These are phyloP conservation scores for thale cress (Arabidopsis thaliana) DNA, from an alignment of 345 rosid genomes.

Conservation along the genomic window DNA sequence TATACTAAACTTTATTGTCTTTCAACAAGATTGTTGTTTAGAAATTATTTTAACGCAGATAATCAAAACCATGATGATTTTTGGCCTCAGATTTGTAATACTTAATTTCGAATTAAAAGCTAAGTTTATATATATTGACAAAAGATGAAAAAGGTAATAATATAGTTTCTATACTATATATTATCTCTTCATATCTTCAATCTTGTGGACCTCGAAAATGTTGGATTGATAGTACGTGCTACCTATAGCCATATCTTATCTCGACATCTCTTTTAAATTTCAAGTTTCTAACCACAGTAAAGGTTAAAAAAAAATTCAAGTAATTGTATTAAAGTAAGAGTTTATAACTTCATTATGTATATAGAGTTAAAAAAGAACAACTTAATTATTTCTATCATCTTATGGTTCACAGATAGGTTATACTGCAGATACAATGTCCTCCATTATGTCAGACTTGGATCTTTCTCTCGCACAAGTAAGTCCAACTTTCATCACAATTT, in stretches of 20 bases:
- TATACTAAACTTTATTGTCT: too few species aligned
- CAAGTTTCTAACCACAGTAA: neutral
- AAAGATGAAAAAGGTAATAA: too few species aligned
- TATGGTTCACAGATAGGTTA: slow-evolving; percentile 51
- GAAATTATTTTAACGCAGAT: neutral
- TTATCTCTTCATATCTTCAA: too few species aligned
- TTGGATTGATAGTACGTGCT: neutral
- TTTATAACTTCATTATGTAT: neutral
- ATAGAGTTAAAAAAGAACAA: too few species aligned
- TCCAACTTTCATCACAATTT: neutral
- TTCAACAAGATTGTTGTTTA: neutral
- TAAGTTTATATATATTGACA: neutral
- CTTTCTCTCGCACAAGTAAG: slow-evolving; percentile 59
- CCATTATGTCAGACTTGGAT: slow-evolving; percentile 57
- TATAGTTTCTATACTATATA: too few species aligned
- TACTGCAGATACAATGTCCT: slow-evolving; percentile 61
- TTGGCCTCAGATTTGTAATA: neutral
- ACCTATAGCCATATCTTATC: neutral
- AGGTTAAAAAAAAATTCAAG: neutral
- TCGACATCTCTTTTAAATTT: neutral
- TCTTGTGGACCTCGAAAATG: neutral
- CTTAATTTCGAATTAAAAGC: neutral
- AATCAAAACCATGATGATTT: neutral
- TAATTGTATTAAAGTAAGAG: neutral
- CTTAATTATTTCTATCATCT: neutral